Evolutionary conservation across 768 basidiomycete genomes (phyloP).

Genomic region (Suillus clintonianus): DNA sequence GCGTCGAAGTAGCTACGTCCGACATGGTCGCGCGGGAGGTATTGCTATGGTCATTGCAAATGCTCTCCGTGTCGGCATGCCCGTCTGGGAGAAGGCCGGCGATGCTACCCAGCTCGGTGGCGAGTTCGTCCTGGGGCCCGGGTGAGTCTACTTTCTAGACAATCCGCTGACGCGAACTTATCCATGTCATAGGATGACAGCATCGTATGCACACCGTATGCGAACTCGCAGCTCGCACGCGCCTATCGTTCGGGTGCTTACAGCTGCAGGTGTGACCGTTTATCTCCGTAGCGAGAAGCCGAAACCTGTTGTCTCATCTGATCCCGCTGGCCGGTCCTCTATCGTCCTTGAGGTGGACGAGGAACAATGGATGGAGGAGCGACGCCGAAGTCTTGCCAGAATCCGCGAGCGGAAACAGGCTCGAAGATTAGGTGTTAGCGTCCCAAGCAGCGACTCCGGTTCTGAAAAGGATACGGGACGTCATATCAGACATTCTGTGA

Average conservation of each 20-base stretch:
- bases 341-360: slow-evolving; percentile 21
- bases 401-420: slow-evolving; percentile 35
- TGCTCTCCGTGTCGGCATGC: slow-evolving; percentile 75
- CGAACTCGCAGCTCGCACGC: slow-evolving; percentile 71
- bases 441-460: slow-evolving; percentile 9
- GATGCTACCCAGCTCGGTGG: slow-evolving; percentile 83
- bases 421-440: slow-evolving; percentile 29
- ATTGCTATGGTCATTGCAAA: slow-evolving; percentile 75
- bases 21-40: slow-evolving; percentile 64
- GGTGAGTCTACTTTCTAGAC: slow-evolving; percentile 48
- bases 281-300: slow-evolving; percentile 21
- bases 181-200: slow-evolving; percentile 49
- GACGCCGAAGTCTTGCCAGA: slow-evolving; percentile 30
- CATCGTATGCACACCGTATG: slow-evolving; percentile 86
- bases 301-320: not conserved
- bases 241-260: slow-evolving; percentile 68
- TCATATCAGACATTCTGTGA: slow-evolving; percentile 17
- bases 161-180: slow-evolving; percentile 3
- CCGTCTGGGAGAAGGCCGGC: slow-evolving; percentile 79
- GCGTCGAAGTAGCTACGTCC: slow-evolving; percentile 60
- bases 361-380: slow-evolving; percentile 38
- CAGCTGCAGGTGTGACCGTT: slow-evolving; percentile 53
- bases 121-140: slow-evolving; percentile 78
- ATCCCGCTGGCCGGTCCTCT: slow-evolving; percentile 5
- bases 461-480: slow-evolving; percentile 14